A percentile compares a stretch with the other conserved stretches of the same genome.
Conservation (phyloP, 257 asterid genomes). For the Scutellaria minor region DNA sequence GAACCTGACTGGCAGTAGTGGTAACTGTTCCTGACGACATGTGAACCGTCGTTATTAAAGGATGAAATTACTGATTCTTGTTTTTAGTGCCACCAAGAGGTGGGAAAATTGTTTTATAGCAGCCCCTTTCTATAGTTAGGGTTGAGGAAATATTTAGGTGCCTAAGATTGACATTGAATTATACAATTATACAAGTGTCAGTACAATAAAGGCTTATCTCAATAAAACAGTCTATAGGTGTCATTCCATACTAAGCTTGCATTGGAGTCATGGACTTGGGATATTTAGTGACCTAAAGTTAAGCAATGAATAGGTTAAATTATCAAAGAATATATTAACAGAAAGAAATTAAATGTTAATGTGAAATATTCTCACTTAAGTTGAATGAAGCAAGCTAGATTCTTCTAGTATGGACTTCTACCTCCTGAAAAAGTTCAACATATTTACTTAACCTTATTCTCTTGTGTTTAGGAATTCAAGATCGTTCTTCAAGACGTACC, state of each 20-base stretch:
- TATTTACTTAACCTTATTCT: conserved; percentile 17
- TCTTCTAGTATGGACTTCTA: conserved; percentile 14
- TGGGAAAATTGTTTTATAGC: not conserved
- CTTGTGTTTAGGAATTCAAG: conserved; percentile 72
- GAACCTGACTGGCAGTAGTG: conserved; percentile 8
- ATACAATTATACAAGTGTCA: too few species aligned
- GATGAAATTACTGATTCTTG: conserved; percentile 6
- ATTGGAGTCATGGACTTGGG: not conserved
- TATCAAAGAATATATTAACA: not conserved
- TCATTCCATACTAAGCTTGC: conserved; percentile 7
- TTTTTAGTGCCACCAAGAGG: not conserved
- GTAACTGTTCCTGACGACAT: not conserved
- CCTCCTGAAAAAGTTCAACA: conserved; percentile 10
- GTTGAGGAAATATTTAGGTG: conserved; percentile 4
- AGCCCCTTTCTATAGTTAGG: not conserved
- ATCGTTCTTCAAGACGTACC: conserved; percentile 73
- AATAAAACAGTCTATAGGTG: not conserved
- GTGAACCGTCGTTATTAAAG: conserved; percentile 1
- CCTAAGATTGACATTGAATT: conserved; percentile 8
- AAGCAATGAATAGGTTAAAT: not conserved
- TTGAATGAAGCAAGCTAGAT: conserved; percentile 1
- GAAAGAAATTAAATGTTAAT: not conserved
- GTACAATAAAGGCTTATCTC: not conserved
- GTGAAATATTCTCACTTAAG: not conserved
- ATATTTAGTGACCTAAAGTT: conserved; percentile 5